Conservation (phyloP, 805 yeast species). For the Saccharomycopsis sp. region DNA sequence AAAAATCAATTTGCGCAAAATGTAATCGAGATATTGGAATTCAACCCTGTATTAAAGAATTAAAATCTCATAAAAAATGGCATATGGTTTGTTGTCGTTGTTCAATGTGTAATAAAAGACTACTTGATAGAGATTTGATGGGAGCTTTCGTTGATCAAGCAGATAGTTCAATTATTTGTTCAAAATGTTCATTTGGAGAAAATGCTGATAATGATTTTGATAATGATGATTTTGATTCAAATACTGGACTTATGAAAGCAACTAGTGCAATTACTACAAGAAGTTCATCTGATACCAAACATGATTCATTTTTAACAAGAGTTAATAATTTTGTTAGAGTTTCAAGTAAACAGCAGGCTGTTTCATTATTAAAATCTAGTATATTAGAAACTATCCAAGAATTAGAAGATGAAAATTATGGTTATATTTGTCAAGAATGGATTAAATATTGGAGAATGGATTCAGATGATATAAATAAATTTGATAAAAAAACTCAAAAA, state of each 20-base stretch:
- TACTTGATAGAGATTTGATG: conserved; percentile 5
- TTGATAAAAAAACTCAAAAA: conserved; percentile 9
- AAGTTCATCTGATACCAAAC: no score
- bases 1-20: conserved; percentile 3
- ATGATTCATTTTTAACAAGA: not conserved
- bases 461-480: conserved; percentile 10
- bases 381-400: conserved; percentile 11
- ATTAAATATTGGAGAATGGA: conserved; percentile 15
- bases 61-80: conserved; percentile 8
- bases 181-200: conserved; percentile 1
- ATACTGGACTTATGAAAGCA: no score
- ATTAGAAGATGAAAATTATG: conserved; percentile 14
- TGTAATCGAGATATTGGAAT: conserved; percentile 5
- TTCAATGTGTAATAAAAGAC: conserved; percentile 4
- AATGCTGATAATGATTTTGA: not conserved
- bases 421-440: conserved; percentile 17
- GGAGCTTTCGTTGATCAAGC: conserved; percentile 1
- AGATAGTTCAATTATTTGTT: conserved; percentile 2
- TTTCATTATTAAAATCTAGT: conserved; percentile 6
- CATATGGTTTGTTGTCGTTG: conserved; percentile 12
- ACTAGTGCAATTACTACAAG: no score
- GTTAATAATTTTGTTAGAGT: conserved; percentile 2
- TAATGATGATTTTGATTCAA: no score
- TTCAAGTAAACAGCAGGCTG: conserved; percentile 5
- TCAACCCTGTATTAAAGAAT: conserved; percentile 10